Percentiles rank a stretch among this genome's conserved stretches.
Conservation (phyloP, 2,329 filamentous ascomycete genomes). For the Neofusicoccum ribis region DNA sequence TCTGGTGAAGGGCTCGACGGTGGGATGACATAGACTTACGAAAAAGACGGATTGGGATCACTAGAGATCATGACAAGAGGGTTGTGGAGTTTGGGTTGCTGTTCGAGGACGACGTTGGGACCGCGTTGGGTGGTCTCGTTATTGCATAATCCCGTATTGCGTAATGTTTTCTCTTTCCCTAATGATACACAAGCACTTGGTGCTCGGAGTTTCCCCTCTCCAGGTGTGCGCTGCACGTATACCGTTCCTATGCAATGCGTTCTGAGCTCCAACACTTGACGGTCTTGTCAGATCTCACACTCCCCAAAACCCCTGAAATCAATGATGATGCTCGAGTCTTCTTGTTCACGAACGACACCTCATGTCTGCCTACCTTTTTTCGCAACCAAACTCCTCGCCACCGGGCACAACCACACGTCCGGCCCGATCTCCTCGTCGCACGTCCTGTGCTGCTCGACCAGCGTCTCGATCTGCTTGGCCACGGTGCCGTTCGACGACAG, state of each 20-base stretch:
- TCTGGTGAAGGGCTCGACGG: too few species aligned
- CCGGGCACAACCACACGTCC: constrained; percentile 64
- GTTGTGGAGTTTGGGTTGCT: too few species aligned
- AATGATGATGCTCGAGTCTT: too few species aligned
- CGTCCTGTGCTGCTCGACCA: constrained; percentile 54
- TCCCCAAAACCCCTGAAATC: too few species aligned
- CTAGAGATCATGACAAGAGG: too few species aligned
- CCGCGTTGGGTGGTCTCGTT: too few species aligned
- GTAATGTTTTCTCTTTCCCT: neutral
- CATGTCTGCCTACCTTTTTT: constrained; percentile 41
- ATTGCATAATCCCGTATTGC: neutral
- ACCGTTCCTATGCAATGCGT: too few species aligned
- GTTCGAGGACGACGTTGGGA: too few species aligned
- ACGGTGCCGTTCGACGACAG: constrained; percentile 71
- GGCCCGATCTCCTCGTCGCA: constrained; percentile 57
- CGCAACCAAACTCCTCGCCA: constrained; percentile 65
- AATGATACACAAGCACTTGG: neutral
- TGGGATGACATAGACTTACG: too few species aligned
- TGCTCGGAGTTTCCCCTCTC: neutral
- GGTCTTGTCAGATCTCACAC: too few species aligned
- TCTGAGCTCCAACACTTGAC: too few species aligned
- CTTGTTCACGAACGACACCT: neutral
- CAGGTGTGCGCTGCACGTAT: neutral
- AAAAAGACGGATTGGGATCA: too few species aligned
- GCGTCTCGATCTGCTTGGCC: constrained; percentile 63